phyloP scores from a whole-genome alignment of 1,139 yeast genomes.

The Debaryomycetaceae sp. region DNA sequence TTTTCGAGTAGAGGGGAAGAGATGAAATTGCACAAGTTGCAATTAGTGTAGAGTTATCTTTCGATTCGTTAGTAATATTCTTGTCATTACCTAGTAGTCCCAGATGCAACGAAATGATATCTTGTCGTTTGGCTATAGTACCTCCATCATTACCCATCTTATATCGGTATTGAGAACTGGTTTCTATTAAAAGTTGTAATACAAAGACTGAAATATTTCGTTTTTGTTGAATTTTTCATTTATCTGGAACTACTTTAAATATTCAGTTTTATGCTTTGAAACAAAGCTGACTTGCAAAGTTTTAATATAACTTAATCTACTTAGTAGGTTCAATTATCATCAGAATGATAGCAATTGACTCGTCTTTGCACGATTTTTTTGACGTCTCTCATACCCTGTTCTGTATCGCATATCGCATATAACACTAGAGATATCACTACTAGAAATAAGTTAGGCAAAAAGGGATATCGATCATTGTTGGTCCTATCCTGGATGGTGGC shows the following conservation, averaged over 20 bases:
- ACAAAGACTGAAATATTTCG: no score
- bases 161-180: no score
- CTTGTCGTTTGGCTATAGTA: slow-evolving; percentile 45
- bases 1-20: slow-evolving; percentile 18
- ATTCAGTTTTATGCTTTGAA: no score
- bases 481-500: slow-evolving; percentile 43
- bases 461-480: slow-evolving; percentile 36
- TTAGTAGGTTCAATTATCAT: no score
- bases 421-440: slow-evolving; percentile 22
- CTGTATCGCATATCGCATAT: slow-evolving; percentile 27
- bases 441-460: slow-evolving; percentile 34
- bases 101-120: slow-evolving; percentile 29
- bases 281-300: no score
- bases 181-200: no score
- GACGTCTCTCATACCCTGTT: slow-evolving; percentile 31
- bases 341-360: not conserved
- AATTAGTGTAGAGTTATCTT: slow-evolving; percentile 9
- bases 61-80: slow-evolving; percentile 35
- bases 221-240: no score
- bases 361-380: slow-evolving; percentile 6
- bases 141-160: slow-evolving; percentile 52
- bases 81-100: slow-evolving; percentile 10
- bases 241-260: no score
- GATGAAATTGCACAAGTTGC: slow-evolving; percentile 27
- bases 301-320: no score